Evolutionary conservation across 1,284 basidiomycete genomes (phyloP), one percentile per base, ranked within the genome.

Genomic region (Ustilago vetiveriae): DNA sequence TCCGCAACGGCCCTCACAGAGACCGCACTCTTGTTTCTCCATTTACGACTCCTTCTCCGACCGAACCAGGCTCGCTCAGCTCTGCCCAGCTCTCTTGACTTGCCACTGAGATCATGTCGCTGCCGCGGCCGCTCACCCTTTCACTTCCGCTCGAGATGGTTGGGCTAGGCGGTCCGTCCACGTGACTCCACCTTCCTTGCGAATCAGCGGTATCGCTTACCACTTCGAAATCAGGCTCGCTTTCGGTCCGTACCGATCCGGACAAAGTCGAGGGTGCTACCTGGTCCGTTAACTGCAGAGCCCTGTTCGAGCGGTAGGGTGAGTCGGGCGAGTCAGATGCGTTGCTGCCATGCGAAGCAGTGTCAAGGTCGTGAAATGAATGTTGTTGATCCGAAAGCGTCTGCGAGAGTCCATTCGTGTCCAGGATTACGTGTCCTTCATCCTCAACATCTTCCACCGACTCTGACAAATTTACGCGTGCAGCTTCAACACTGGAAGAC

Each of bases 11-110:
- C 26, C 39, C 16, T 33, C 17, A 11, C 32, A 17, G 48, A 36
- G 23, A 33, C 21, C 36, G 33, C 16, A 49, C 46, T 19, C 26
- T 39, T 23, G 33, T 48, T 42, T 19, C 38, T 40, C 23, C 50
- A 37, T 13, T 59, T 52, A 6, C 47, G 24, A 24, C 23, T 22
- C 33, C 27, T 32, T 52, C 52, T 10, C 17, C 47, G n/a, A 55
- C 60, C 17, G 66, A 64, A 5, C 55, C 52, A 29, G 39, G 39
- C 13, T 63, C 50, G 52, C 59, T 63, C 37, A 69, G 24, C 44
- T 64, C 55, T 21, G 66, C 66, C 66, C 66, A 69, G 56, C 66
- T 69, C 10, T 69, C 66, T 26, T 55, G 59, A 11, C 39, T 69
- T 1, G 27, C 16, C 21, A 47, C 38, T 21, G 64, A 59, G 3